These are phyloP conservation scores for Raphanus raphanistrum DNA, from an alignment of 345 rosid genomes.

Conservation along the genomic window DNA sequence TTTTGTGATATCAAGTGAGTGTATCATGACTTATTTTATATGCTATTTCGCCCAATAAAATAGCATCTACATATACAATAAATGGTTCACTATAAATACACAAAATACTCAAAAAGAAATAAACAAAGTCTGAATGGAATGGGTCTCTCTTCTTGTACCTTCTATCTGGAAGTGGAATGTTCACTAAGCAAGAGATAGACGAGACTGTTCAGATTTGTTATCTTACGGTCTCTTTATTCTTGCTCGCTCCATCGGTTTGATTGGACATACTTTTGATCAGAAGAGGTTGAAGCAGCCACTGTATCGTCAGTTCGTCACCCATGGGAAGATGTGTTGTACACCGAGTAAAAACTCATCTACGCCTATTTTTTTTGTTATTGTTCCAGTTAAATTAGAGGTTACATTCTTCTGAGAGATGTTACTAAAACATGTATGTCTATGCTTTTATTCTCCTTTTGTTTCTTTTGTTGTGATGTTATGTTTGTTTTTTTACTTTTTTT, in stretches of 20 bases:
- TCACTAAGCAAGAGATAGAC: conserved; percentile 82
- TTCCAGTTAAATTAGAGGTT: background rate
- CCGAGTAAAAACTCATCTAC: background rate
- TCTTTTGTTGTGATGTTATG: background rate
- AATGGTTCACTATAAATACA: too few species aligned
- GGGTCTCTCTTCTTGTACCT: conserved; percentile 94
- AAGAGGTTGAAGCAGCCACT: too few species aligned
- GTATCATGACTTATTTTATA: too few species aligned
- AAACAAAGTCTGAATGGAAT: too few species aligned
- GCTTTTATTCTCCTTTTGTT: background rate
- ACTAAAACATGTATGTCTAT: background rate
- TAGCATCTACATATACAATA: too few species aligned
- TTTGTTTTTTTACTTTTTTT: background rate
- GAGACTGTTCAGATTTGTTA: conserved; percentile 82
- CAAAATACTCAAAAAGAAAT: too few species aligned
- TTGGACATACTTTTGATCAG: conserved; percentile 49
- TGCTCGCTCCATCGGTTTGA: conserved; percentile 89
- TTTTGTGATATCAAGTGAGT: too few species aligned
- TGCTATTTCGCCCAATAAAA: too few species aligned
- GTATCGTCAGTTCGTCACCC: conserved; percentile 41
- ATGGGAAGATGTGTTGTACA: conserved; percentile 81
- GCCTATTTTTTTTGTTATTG: background rate
- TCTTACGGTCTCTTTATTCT: conserved; percentile 83
- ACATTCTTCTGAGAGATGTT: background rate
- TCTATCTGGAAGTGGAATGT: conserved; percentile 90